A percentile compares a stretch with the other conserved stretches of the same genome.
Conservation (phyloP, 345 rosid genomes). For the Lepidium didymum region DNA sequence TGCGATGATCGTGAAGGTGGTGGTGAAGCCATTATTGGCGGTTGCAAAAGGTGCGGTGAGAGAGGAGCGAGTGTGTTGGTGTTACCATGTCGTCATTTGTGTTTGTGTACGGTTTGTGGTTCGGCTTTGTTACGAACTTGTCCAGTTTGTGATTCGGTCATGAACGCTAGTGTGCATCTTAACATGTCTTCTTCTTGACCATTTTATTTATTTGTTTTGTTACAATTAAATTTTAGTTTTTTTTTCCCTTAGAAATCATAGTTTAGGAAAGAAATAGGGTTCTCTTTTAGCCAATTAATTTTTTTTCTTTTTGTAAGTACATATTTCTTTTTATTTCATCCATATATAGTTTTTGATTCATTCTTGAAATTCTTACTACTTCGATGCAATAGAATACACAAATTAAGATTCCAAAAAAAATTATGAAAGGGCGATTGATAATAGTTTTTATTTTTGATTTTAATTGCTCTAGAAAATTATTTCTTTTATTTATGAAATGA, state of each 20-base stretch:
- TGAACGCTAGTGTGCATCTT: constrained; percentile 60
- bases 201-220: not conserved
- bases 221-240: not conserved
- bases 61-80: constrained; percentile 64
- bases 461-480: too few relatives aligned
- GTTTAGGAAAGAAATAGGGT: not conserved
- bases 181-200: constrained; percentile 39
- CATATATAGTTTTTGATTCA: not conserved
- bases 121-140: constrained; percentile 39
- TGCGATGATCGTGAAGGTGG: constrained; percentile 18
- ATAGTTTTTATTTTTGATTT: too few relatives aligned
- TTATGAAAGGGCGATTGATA: too few relatives aligned
- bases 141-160: constrained; percentile 43
- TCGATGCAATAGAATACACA: not conserved
- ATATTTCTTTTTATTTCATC: not conserved
- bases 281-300: not conserved
- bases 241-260: not conserved
- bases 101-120: constrained; percentile 69
- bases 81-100: constrained; percentile 81
- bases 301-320: not conserved
- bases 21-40: constrained; percentile 13
- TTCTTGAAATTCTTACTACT: not conserved
- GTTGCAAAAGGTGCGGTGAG: constrained; percentile 59
- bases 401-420: too few relatives aligned
- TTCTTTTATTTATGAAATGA: too few relatives aligned